Percentiles rank a stretch among this genome's conserved stretches.
phyloP scores from a whole-genome alignment of 2,329 filamentous ascomycete genomes.

The Clathrospora elynae region DNA sequence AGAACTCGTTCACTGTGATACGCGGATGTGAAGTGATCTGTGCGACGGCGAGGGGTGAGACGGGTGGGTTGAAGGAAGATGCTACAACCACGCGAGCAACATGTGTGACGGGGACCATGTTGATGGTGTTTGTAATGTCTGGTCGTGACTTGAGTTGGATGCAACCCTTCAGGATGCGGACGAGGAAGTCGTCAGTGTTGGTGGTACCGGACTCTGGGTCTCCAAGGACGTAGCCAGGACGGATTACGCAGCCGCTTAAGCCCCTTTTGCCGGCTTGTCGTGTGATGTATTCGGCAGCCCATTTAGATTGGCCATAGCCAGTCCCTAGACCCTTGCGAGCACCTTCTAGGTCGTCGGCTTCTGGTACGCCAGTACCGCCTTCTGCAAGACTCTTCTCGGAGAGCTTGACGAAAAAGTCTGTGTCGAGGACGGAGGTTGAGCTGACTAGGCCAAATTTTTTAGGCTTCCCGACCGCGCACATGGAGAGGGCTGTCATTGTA shows the following conservation, averaged over 20 bases:
- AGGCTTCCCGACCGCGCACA: slow-evolving; percentile 76
- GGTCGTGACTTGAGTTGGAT: slow-evolving; percentile 77
- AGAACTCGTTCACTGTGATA: slow-evolving; percentile 76
- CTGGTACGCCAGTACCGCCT: slow-evolving; percentile 69
- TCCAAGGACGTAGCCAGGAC: slow-evolving; percentile 85
- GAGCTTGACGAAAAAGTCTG: slow-evolving; percentile 76
- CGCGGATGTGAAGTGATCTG: slow-evolving; percentile 83
- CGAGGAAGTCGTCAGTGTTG: slow-evolving; percentile 86
- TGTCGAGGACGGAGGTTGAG: slow-evolving; percentile 83
- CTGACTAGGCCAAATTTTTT: slow-evolving; percentile 83
- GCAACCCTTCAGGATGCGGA: slow-evolving; percentile 85
- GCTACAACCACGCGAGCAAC: slow-evolving; percentile 82
- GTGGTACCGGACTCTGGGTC: slow-evolving; percentile 71
- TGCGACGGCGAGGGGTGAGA: slow-evolving; percentile 63
- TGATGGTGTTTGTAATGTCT: slow-evolving; percentile 82
- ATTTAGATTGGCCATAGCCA: slow-evolving; percentile 91
- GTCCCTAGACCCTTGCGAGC: slow-evolving; percentile 78
- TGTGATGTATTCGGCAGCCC: slow-evolving; percentile 74
- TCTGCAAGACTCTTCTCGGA: slow-evolving; percentile 66
- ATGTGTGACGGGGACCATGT: slow-evolving; percentile 84
- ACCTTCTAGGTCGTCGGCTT: slow-evolving; percentile 78
- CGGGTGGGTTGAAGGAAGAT: slow-evolving; percentile 67
- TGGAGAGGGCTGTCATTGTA: slow-evolving; percentile 74
- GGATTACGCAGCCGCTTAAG: slow-evolving; percentile 73
- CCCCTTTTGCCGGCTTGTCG: slow-evolving; percentile 79